Evolutionary conservation across 345 rosid species (phyloP).

Genomic region (Rhodamnia rubescens): DNA sequence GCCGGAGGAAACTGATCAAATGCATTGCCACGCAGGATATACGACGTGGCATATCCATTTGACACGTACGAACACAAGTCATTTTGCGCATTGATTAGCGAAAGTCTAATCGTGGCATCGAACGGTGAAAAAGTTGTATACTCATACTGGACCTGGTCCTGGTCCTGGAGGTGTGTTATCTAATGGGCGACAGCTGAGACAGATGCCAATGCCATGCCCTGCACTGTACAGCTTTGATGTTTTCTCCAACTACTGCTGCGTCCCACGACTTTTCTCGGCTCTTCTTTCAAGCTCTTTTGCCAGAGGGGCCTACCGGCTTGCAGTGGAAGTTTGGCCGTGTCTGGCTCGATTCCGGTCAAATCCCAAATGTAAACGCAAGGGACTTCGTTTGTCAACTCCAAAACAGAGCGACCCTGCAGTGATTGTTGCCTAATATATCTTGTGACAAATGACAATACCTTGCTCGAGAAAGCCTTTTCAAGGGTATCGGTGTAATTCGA

Average conservation of each 20-base stretch:
- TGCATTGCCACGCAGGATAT: background rate
- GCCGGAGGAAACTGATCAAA: background rate
- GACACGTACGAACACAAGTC: background rate
- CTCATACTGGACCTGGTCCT: background rate
- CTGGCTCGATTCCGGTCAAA: background rate
- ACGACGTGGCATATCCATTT: background rate
- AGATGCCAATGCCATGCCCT: background rate
- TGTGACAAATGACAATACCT: rapidly evolving
- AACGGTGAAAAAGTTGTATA: background rate
- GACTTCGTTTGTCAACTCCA: background rate
- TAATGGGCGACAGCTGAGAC: background rate
- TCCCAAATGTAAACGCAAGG: background rate
- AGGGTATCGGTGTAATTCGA: background rate
- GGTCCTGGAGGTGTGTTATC: background rate
- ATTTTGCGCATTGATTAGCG: background rate
- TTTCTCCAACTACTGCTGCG: background rate
- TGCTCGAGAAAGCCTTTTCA: background rate
- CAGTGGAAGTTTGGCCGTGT: background rate
- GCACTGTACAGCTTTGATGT: background rate
- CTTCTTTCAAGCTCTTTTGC: background rate
- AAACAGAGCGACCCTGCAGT: background rate
- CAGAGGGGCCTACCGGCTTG: background rate
- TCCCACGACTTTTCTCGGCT: background rate
- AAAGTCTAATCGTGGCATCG: background rate
- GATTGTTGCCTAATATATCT: background rate